phyloP scores from a whole-genome alignment of 257 asterid genomes.

The Rauvolfia tetraphylla region DNA sequence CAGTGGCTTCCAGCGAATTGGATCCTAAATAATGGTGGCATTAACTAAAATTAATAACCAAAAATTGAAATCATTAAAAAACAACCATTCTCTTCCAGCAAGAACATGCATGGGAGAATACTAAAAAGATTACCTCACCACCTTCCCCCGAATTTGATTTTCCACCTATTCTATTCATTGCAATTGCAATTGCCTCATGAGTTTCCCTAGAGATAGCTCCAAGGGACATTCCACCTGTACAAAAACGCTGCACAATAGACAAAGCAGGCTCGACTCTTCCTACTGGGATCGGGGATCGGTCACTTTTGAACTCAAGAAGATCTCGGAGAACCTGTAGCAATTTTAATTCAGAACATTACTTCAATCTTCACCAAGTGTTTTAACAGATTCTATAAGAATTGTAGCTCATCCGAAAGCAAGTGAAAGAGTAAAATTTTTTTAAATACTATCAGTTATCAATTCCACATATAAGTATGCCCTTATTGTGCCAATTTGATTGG shows the following conservation, averaged over 20 bases:
- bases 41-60: constrained; percentile 16
- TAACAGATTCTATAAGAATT: background rate
- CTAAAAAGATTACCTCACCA: constrained; percentile 71
- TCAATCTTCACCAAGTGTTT: background rate
- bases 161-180: constrained; percentile 96
- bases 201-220: constrained; percentile 99
- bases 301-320: constrained; percentile 85
- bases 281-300: constrained; percentile 84
- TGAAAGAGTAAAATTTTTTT: background rate
- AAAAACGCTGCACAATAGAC: constrained; percentile 86
- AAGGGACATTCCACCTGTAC: constrained; percentile 99
- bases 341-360: background rate
- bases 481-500: background rate
- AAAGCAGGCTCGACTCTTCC: constrained; percentile 93
- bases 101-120: background rate
- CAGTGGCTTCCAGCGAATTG: constrained; percentile 98
- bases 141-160: constrained; percentile 99
- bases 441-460: constrained; percentile 1
- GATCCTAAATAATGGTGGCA: constrained; percentile 59
- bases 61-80: constrained; percentile 4
- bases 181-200: constrained; percentile 98
- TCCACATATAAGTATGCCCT: background rate
- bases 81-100: background rate
- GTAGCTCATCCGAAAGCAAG: background rate
- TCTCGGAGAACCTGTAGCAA: constrained; percentile 84